A percentile compares a stretch with the other conserved stretches of the same genome.
Conservation (phyloP, 2,329 filamentous ascomycete genomes). For the Aspergillus transmontanensis region DNA sequence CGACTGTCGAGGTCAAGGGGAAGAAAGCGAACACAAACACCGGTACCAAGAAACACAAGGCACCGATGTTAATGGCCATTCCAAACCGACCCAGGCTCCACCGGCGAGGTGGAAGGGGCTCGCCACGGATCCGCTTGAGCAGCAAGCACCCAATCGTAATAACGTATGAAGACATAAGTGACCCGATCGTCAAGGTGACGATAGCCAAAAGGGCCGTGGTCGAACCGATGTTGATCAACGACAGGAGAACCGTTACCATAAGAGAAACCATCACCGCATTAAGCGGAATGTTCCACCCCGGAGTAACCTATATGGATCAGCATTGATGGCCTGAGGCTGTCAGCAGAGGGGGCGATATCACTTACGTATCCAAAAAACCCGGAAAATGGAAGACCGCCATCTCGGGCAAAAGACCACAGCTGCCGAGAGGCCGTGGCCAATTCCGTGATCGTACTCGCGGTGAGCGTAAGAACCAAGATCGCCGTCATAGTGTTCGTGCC, state of each 20-base stretch:
- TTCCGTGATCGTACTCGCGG: slow-evolving; percentile 39
- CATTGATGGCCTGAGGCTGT: slow-evolving; percentile 2
- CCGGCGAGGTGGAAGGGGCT: slow-evolving; percentile 35
- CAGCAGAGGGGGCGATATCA: neutral
- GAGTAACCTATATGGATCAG: slow-evolving; percentile 32
- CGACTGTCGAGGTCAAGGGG: slow-evolving; percentile 30
- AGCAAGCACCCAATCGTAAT: slow-evolving; percentile 43
- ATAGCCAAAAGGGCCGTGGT: slow-evolving; percentile 56
- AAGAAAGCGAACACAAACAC: slow-evolving; percentile 45
- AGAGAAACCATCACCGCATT: slow-evolving; percentile 33
- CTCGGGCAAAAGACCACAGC: slow-evolving; percentile 49
- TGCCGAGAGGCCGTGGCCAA: slow-evolving; percentile 38
- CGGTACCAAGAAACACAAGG: slow-evolving; percentile 35
- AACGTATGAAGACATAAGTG: slow-evolving; percentile 56
- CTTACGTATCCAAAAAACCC: slow-evolving; percentile 19
- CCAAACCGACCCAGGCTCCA: slow-evolving; percentile 39
- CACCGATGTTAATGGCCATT: slow-evolving; percentile 37
- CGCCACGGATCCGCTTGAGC: slow-evolving; percentile 33
- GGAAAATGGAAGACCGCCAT: slow-evolving; percentile 42
- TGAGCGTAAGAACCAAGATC: slow-evolving; percentile 41
- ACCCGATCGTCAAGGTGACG: slow-evolving; percentile 54
- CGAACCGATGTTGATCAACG: slow-evolving; percentile 57
- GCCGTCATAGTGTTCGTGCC: slow-evolving; percentile 50
- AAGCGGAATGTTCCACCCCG: slow-evolving; percentile 44
- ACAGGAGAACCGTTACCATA: slow-evolving; percentile 40